A percentile compares a stretch with the other conserved stretches of the same genome.
Evolutionary conservation across 805 yeast genomes (phyloP).

Genomic region (Trichomonascus vanleenenianus): DNA sequence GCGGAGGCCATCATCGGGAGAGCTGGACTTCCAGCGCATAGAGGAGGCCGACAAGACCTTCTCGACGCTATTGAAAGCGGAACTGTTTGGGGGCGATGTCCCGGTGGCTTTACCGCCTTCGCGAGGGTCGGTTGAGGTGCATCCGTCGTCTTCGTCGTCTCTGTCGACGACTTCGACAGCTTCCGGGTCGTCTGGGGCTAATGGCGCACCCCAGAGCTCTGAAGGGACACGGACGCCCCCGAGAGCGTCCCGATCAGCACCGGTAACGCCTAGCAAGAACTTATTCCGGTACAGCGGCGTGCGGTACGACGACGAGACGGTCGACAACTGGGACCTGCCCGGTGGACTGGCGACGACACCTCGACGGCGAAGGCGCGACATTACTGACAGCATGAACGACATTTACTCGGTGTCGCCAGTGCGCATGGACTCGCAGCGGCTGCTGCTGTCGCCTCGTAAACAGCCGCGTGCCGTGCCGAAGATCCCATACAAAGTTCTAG

Average conservation of each 20-base stretch:
- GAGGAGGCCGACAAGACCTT: slow-evolving; percentile 85
- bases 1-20: slow-evolving; percentile 31
- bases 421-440: slow-evolving; percentile 74
- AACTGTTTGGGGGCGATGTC: slow-evolving; percentile 81
- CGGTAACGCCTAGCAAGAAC: slow-evolving; percentile 41
- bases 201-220: neutral
- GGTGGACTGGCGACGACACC: slow-evolving; percentile 2
- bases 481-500: slow-evolving; percentile 86
- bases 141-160: neutral
- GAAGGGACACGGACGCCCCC: slow-evolving; percentile 9
- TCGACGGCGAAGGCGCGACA: slow-evolving; percentile 5
- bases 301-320: neutral
- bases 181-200: slow-evolving; percentile 3
- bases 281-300: slow-evolving; percentile 23
- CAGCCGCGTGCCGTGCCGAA: slow-evolving; percentile 70
- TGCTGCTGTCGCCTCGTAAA: slow-evolving; percentile 75
- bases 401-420: slow-evolving; percentile 80
- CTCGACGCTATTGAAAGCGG: slow-evolving; percentile 78
- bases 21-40: slow-evolving; percentile 58
- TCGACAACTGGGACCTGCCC: too few relatives aligned
- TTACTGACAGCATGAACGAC: slow-evolving; percentile 57
- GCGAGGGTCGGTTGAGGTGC: neutral
- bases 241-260: slow-evolving; percentile 17
- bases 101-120: slow-evolving; percentile 34
- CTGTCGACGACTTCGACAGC: slow-evolving; percentile 2